Conservation (phyloP, 345 rosid species). For the Populus davidiana region DNA sequence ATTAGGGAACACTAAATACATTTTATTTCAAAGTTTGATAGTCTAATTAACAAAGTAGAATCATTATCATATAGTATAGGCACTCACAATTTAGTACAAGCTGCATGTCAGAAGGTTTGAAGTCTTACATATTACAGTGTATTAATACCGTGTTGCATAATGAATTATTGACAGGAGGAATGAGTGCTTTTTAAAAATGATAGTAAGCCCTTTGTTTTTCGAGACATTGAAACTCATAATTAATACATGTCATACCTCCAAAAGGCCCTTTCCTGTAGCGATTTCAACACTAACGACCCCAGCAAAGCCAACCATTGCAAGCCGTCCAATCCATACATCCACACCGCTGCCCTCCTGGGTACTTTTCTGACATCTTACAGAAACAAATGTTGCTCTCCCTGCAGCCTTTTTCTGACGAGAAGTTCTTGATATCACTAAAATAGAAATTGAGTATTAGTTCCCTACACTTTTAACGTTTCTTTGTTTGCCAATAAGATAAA, state of each 20-base stretch:
- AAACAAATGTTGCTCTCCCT: conserved; percentile 41
- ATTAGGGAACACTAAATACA: neutral
- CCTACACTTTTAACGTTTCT: neutral
- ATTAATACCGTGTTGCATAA: neutral
- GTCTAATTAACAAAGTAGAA: neutral
- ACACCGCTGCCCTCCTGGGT: conserved; percentile 48
- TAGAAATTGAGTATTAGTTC: conserved; percentile 10
- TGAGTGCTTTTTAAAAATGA: neutral
- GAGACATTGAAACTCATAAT: neutral
- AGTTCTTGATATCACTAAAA: conserved; percentile 40
- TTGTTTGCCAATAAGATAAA: neutral
- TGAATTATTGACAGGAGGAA: neutral
- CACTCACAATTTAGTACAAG: neutral
- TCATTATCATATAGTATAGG: neutral
- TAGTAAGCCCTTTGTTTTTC: neutral
- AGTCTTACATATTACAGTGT: neutral
- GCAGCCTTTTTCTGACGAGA: conserved; percentile 28
- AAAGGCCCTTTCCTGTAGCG: conserved; percentile 80
- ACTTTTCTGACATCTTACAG: conserved; percentile 70
- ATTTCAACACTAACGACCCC: conserved; percentile 68
- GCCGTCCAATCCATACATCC: conserved; percentile 88
- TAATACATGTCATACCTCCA: conserved; percentile 52
- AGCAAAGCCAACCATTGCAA: conserved; percentile 91
- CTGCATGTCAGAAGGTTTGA: neutral
- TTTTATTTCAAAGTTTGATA: neutral